A percentile compares a stretch with the other conserved stretches of the same genome.
These are phyloP conservation scores for Lipomyces chichibuensis DNA, from an alignment of 805 yeast genomes.

Conservation along the genomic window DNA sequence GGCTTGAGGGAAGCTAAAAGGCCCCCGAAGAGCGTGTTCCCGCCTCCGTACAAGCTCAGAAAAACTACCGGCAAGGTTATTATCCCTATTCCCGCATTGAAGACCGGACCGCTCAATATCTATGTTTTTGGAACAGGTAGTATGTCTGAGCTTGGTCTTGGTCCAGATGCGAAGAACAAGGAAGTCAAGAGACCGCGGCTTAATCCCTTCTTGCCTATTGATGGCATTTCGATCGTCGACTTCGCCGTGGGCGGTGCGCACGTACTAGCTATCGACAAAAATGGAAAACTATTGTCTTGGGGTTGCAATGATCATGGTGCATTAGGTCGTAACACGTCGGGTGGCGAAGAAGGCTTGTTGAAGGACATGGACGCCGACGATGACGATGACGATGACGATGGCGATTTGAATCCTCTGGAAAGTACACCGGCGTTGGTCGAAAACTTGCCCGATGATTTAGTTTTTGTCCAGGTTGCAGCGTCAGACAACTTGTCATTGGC, in stretches of 20 bases:
- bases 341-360: conserved; percentile 59
- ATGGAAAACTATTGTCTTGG: conserved; percentile 94
- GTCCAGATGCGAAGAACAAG: conserved; percentile 86
- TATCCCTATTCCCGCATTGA: conserved; percentile 41
- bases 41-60: conserved; percentile 22
- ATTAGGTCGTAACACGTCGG: conserved; percentile 76
- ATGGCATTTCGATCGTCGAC: conserved; percentile 73
- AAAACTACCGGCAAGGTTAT: conserved; percentile 27
- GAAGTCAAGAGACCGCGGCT: conserved; percentile 96
- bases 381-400: conserved; percentile 68
- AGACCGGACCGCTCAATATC: conserved; percentile 62
- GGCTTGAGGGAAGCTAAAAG: conserved; percentile 1
- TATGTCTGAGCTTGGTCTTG: conserved; percentile 97
- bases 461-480: conserved; percentile 81
- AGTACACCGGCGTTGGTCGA: conserved; percentile 85
- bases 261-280: conserved; percentile 73
- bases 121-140: conserved; percentile 97
- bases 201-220: conserved; percentile 70
- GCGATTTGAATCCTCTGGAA: conserved; percentile 84
- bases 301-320: conserved; percentile 94
- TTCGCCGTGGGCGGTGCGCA: conserved; percentile 98
- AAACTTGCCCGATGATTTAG: conserved; percentile 53
- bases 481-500: conserved; percentile 90
- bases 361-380: conserved; percentile 70
- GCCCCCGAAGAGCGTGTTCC: not conserved